A percentile compares a stretch with the other conserved stretches of the same genome.
phyloP scores from a whole-genome alignment of 495 filamentous ascomycete species.

The Xylaria cubensis region DNA sequence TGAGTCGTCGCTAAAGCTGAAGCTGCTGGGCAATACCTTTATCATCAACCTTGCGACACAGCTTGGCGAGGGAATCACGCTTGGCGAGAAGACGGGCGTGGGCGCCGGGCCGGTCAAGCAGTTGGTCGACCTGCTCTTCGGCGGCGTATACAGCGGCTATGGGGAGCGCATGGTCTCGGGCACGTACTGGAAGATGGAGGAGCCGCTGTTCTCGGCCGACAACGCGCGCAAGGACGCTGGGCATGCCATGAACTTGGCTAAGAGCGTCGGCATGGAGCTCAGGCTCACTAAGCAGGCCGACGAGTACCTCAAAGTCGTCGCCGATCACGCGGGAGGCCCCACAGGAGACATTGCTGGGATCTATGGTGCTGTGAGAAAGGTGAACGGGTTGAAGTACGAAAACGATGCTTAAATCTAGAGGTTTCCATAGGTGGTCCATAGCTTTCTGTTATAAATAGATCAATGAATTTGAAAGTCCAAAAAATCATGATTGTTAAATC shows the following conservation, averaged over 20 bases:
- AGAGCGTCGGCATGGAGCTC: conserved; percentile 66
- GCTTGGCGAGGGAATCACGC: conserved; percentile 74
- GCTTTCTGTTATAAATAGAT: neutral
- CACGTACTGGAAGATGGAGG: conserved; percentile 66
- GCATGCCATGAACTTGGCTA: conserved; percentile 74
- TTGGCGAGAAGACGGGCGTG: conserved; percentile 82
- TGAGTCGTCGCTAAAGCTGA: conserved; percentile 68
- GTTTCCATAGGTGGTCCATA: neutral
- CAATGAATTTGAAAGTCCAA: neutral
- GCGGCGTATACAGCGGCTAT: conserved; percentile 72
- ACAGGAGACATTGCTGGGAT: conserved; percentile 85
- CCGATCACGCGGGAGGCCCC: conserved; percentile 66
- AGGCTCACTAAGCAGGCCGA: conserved; percentile 71
- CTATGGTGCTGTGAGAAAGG: conserved; percentile 76
- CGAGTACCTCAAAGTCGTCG: conserved; percentile 65
- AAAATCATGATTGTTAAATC: neutral
- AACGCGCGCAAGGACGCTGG: conserved; percentile 84
- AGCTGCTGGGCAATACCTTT: conserved; percentile 88
- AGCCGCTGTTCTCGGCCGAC: conserved; percentile 87
- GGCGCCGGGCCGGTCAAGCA: conserved; percentile 71
- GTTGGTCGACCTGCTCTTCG: conserved; percentile 70
- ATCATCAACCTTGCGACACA: conserved; percentile 82
- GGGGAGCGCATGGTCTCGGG: conserved; percentile 74
- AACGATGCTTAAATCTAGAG: conserved; percentile 44
- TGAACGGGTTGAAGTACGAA: conserved; percentile 74